Conservation (phyloP, 2,329 filamentous ascomycete genomes). For the Lecanoromycetidae sp. region DNA sequence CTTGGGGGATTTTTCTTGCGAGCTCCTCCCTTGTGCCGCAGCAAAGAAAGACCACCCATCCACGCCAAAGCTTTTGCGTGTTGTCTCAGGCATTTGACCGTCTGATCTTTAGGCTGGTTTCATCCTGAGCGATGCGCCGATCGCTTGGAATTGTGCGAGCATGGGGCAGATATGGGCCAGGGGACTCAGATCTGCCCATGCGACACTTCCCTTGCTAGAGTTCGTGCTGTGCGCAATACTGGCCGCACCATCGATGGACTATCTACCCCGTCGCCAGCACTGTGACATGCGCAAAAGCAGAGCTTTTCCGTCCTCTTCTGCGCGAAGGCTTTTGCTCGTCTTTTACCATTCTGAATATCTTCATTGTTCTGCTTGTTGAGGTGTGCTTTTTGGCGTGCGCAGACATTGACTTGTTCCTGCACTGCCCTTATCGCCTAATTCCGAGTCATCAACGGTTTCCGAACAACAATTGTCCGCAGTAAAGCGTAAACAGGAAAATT, state of each 20-base stretch:
- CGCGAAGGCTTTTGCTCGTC: neutral
- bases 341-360: conserved; percentile 1
- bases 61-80: neutral
- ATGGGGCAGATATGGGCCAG: neutral
- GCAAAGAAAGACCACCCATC: neutral
- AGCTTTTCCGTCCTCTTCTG: neutral
- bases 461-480: neutral
- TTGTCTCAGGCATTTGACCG: conserved; percentile 1
- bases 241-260: conserved; percentile 6
- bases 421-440: conserved; percentile 8
- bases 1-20: neutral
- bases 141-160: conserved; percentile 3
- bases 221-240: conserved; percentile 3
- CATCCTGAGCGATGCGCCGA: conserved; percentile 12
- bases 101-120: conserved; percentile 11
- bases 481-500: neutral
- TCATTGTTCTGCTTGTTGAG: neutral
- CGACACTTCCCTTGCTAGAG: neutral
- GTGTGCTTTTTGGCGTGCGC: neutral
- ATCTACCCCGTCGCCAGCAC: conserved; percentile 4
- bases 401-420: neutral
- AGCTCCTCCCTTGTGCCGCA: neutral
- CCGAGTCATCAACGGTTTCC: neutral
- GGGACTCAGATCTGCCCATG: conserved; percentile 1
- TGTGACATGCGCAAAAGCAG: conserved; percentile 9